These are phyloP conservation scores for Udeniomyces megalosporus DNA, from an alignment of 768 basidiomycete species.

Conservation along the genomic window DNA sequence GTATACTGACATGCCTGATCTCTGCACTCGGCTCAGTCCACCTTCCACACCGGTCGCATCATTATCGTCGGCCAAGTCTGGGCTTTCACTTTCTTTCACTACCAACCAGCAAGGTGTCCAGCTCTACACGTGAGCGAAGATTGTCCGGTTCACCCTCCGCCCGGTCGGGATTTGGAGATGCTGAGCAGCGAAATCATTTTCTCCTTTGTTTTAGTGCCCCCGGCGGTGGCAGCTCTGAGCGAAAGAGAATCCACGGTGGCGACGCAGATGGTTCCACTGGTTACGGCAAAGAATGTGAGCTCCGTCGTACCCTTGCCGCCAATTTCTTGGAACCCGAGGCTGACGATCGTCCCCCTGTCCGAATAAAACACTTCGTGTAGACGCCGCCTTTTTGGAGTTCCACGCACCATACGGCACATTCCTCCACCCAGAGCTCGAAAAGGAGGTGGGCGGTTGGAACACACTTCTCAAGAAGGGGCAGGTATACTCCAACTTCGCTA, in stretches of 20 bases:
- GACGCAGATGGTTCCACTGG: neutral
- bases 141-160: neutral
- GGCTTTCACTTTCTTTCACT: neutral
- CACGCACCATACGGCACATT: conserved; percentile 12
- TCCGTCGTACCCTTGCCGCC: neutral
- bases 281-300: conserved; percentile 8
- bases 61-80: conserved; percentile 5
- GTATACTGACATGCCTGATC: neutral
- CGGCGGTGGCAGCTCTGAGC: neutral
- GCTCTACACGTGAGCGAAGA: neutral
- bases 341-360: neutral
- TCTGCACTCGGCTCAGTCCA: neutral
- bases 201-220: neutral
- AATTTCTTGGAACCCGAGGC: neutral
- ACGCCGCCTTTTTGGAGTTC: conserved; percentile 3
- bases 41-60: neutral
- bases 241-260: conserved; percentile 1
- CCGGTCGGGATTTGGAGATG: neutral
- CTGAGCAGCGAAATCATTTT: neutral
- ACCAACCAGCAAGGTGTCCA: conserved; percentile 15
- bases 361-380: neutral
- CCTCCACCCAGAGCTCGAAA: conserved; percentile 4
- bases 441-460: neutral
- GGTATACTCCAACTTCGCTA: conserved; percentile 10
- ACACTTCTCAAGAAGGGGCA: conserved; percentile 6